These are phyloP conservation scores for Pythium aphanidermatum DNA, from an alignment of 352 stramenopile species.

Conservation along the genomic window DNA sequence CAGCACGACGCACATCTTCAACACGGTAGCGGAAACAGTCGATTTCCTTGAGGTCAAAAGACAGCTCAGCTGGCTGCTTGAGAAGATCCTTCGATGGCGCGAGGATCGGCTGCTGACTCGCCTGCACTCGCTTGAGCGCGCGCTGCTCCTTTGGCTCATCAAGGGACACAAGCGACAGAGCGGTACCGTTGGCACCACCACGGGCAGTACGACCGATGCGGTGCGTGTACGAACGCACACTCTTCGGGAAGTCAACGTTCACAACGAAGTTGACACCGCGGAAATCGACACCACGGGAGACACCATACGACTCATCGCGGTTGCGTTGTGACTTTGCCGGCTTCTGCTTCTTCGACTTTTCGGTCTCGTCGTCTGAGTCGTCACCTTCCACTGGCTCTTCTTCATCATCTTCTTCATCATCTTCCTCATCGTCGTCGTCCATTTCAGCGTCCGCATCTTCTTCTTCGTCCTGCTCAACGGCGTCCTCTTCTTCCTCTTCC, in stretches of 20 bases:
- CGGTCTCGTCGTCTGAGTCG: slow-evolving; percentile 21
- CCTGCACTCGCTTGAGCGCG: slow-evolving; percentile 89
- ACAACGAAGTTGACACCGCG: slow-evolving; percentile 97
- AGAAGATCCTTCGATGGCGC: slow-evolving; percentile 79
- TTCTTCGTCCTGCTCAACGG: slow-evolving; percentile 30
- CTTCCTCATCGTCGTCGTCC: slow-evolving; percentile 25
- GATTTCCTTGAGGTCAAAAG: slow-evolving; percentile 97
- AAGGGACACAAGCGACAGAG: slow-evolving; percentile 92
- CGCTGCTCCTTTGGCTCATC: slow-evolving; percentile 75
- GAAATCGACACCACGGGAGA: slow-evolving; percentile 98
- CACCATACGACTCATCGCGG: slow-evolving; percentile 92
- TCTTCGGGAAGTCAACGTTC: slow-evolving; percentile 98
- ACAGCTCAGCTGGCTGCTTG: slow-evolving; percentile 91
- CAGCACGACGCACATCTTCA: slow-evolving; percentile 92
- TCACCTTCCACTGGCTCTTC: slow-evolving; percentile 34
- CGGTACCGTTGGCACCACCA: slow-evolving; percentile 93
- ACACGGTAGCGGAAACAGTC: slow-evolving; percentile 98
- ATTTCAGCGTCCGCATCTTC: slow-evolving; percentile 83
- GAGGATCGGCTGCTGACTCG: slow-evolving; percentile 84
- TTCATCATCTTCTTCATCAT: slow-evolving; percentile 27
- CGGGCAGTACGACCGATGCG: slow-evolving; percentile 97
- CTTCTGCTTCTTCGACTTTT: slow-evolving; percentile 14
- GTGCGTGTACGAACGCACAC: slow-evolving; percentile 95
- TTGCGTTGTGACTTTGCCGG: slow-evolving; percentile 48
- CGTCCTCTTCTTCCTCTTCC: slow-evolving; percentile 43